These are phyloP conservation scores for Naganishia randhawae DNA, from an alignment of 768 basidiomycete genomes.

Conservation along the genomic window DNA sequence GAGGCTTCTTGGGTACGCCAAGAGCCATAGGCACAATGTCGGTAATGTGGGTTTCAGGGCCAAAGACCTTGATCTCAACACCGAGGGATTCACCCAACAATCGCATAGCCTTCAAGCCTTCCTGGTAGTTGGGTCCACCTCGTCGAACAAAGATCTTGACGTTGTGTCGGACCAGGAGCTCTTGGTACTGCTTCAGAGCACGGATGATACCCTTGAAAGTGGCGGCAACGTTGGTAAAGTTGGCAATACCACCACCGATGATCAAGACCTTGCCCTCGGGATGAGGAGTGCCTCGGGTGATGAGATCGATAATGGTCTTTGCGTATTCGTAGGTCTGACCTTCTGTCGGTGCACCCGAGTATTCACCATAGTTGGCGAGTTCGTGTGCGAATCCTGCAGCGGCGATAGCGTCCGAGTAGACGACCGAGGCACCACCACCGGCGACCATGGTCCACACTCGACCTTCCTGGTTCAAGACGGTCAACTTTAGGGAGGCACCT, in stretches of 20 bases:
- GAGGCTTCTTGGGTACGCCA: constrained; percentile 63
- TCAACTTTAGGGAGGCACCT: constrained; percentile 95
- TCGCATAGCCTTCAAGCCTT: constrained; percentile 96
- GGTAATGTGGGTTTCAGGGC: constrained; percentile 97
- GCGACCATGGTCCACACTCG: constrained; percentile 99
- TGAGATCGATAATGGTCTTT: constrained; percentile 94
- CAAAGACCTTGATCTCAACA: constrained; percentile 93
- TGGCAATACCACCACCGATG: constrained; percentile 99
- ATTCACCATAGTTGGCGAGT: constrained; percentile 99
- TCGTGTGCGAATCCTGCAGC: constrained; percentile 95
- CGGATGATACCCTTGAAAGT: constrained; percentile 99
- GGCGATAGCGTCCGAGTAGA: constrained; percentile 65
- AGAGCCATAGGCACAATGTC: constrained; percentile 98
- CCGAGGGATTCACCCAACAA: constrained; percentile 92
- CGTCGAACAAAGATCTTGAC: constrained; percentile 97
- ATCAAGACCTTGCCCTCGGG: constrained; percentile 93
- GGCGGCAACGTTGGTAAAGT: constrained; percentile 98
- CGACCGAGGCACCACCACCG: constrained; percentile 62
- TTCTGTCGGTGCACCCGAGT: constrained; percentile 95
- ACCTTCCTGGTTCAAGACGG: constrained; percentile 89
- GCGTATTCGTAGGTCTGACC: constrained; percentile 99
- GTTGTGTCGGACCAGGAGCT: constrained; percentile 70
- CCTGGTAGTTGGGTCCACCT: constrained; percentile 99
- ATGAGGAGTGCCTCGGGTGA: constrained; percentile 80
- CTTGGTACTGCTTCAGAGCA: constrained; percentile 88